Conservation (phyloP, 2,329 filamentous ascomycete genomes). For the Dactylellina haptotyla region DNA sequence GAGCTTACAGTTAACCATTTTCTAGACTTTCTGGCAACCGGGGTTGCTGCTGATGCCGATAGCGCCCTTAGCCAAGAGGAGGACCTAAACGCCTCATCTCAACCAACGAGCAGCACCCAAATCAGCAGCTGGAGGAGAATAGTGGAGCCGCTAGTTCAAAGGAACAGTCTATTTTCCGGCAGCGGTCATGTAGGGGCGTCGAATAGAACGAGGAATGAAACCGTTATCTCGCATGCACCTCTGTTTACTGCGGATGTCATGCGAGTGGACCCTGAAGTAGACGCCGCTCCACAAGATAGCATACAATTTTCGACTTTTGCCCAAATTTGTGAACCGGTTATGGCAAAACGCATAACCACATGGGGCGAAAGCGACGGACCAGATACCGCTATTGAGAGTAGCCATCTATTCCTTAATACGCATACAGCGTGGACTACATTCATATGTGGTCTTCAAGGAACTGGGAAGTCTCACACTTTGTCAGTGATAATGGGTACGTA, state of each 20-base stretch:
- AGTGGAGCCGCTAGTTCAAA: background rate
- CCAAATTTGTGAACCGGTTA: background rate
- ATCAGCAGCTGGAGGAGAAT: background rate
- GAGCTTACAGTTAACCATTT: background rate
- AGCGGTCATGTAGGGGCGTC: background rate
- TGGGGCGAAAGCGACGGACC: too few species aligned
- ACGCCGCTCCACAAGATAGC: background rate
- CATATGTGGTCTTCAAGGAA: slow-evolving; percentile 46
- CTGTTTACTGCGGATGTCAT: slow-evolving; percentile 33
- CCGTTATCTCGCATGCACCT: slow-evolving; percentile 9
- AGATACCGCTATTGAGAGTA: too few species aligned
- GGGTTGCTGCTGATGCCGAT: background rate
- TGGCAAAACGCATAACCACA: background rate
- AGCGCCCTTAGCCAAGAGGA: background rate
- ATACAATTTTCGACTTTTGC: slow-evolving; percentile 31
- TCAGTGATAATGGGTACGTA: slow-evolving; percentile 41
- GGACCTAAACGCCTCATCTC: too few species aligned
- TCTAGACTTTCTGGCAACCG: background rate
- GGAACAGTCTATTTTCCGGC: background rate
- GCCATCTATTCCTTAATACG: slow-evolving; percentile 30
- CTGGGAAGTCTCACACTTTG: slow-evolving; percentile 45
- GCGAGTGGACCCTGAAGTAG: background rate
- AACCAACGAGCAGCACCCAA: too few species aligned
- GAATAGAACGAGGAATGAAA: background rate
- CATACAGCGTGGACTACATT: slow-evolving; percentile 39